These are phyloP conservation scores for Tylopilus felleus DNA, from an alignment of 768 basidiomycete species.

Conservation along the genomic window DNA sequence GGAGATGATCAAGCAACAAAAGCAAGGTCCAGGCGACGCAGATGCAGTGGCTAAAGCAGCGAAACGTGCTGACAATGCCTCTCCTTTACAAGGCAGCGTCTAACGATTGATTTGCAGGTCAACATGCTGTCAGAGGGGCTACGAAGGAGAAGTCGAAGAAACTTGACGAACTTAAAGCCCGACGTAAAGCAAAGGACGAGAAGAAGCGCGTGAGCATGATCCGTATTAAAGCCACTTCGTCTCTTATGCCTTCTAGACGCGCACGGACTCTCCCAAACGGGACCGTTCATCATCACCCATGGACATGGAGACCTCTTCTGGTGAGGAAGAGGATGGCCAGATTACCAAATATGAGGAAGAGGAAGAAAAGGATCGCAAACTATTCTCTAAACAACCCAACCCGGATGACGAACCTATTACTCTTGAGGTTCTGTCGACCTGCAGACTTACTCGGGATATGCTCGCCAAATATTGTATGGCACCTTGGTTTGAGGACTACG, in stretches of 20 bases:
- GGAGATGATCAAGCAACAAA: conserved; percentile 69
- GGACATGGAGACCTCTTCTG: conserved; percentile 82
- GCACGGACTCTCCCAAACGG: conserved; percentile 55
- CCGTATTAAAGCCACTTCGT: background rate
- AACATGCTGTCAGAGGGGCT: conserved; percentile 67
- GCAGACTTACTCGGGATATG: conserved; percentile 63
- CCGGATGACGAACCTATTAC: conserved; percentile 47
- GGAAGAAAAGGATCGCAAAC: conserved; percentile 58
- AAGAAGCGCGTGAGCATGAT: conserved; percentile 64
- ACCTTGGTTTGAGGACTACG: conserved; percentile 85
- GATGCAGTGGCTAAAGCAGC: conserved; percentile 70
- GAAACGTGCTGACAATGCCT: conserved; percentile 54
- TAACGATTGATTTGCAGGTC: conserved; percentile 44
- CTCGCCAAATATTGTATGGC: conserved; percentile 69
- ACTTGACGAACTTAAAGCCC: conserved; percentile 82
- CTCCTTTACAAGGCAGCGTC: conserved; percentile 1
- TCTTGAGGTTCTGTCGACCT: conserved; percentile 55
- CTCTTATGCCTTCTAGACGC: conserved; percentile 36
- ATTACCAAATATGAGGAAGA: conserved; percentile 72
- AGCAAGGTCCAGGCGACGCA: conserved; percentile 42
- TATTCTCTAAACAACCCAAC: conserved; percentile 43
- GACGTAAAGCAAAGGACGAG: conserved; percentile 85
- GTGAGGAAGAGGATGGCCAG: conserved; percentile 75
- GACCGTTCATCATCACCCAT: conserved; percentile 77
- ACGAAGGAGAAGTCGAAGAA: conserved; percentile 79